Conservation (phyloP, 352 stramenopile genomes). For the Phytopythium montanum region DNA sequence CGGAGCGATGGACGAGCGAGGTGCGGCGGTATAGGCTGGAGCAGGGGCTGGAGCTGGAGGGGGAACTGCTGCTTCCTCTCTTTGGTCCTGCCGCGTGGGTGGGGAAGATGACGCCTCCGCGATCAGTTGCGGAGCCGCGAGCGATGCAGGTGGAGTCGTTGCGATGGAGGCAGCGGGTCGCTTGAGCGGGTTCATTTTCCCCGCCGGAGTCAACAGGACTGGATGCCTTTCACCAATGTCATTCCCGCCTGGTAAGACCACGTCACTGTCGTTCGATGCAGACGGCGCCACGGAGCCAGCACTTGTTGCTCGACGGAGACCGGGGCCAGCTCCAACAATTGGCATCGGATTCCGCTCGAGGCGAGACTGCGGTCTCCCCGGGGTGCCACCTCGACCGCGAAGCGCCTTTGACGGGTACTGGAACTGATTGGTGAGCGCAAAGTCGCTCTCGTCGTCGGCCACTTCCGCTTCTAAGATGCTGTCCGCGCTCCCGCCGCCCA, state of each 20-base stretch:
- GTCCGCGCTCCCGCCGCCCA: conserved; percentile 23
- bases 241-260: too few species aligned
- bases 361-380: conserved; percentile 6
- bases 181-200: conserved; percentile 3
- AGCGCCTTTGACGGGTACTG: conserved; percentile 19
- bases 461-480: conserved; percentile 28
- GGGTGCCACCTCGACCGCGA: conserved; percentile 5
- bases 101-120: background rate
- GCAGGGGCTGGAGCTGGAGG: background rate
- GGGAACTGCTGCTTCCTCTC: background rate
- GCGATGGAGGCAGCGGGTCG: conserved; percentile 5
- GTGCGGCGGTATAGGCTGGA: background rate
- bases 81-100: background rate
- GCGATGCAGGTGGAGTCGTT: conserved; percentile 1
- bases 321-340: background rate
- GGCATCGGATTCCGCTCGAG: background rate
- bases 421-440: conserved; percentile 23
- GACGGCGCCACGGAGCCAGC: background rate
- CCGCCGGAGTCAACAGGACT: background rate
- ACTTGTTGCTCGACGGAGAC: conserved; percentile 1
- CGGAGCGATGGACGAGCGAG: background rate
- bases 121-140: background rate
- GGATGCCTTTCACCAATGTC: too few species aligned
- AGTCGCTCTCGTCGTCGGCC: conserved; percentile 22
- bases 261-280: background rate